These are phyloP conservation scores for Vairimorpha ceranae DNA, from an alignment of 371 early-diverging fungal genomes.

Conservation along the genomic window DNA sequence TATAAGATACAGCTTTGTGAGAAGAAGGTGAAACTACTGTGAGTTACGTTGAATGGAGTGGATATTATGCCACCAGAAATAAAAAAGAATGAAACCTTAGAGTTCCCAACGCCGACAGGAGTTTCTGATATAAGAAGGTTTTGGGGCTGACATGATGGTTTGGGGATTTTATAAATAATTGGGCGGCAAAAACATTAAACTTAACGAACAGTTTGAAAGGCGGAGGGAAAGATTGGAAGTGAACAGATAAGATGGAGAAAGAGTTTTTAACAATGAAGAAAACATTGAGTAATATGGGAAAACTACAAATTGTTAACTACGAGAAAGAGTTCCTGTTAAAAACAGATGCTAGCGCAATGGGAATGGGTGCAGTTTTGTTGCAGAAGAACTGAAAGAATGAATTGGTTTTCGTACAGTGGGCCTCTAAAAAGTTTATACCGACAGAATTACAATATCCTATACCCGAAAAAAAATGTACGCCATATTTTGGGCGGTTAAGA, in stretches of 20 bases:
- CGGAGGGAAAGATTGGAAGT: background rate
- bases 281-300: background rate
- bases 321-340: slow-evolving; percentile 29
- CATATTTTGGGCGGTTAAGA: slow-evolving; percentile 22
- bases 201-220: slow-evolving; percentile 11
- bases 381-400: slow-evolving; percentile 28
- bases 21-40: slow-evolving; percentile 35
- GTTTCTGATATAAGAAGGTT: slow-evolving; percentile 2
- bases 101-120: background rate
- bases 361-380: slow-evolving; percentile 38
- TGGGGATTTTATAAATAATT: slow-evolving; percentile 7
- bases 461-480: slow-evolving; percentile 46
- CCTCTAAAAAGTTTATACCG: slow-evolving; percentile 20
- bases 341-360: slow-evolving; percentile 45
- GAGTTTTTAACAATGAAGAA: background rate
- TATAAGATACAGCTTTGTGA: slow-evolving; percentile 17
- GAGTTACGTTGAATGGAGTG: slow-evolving; percentile 4
- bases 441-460: slow-evolving; percentile 35
- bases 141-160: background rate
- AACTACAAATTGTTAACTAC: slow-evolving; percentile 22
- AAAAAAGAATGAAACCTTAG: slow-evolving; percentile 21
- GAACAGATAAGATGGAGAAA: slow-evolving; percentile 13
- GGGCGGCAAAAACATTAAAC: background rate
- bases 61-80: slow-evolving; percentile 5
- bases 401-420: slow-evolving; percentile 15